These are phyloP conservation scores for Camelina sativa DNA, from an alignment of 345 rosid species.

Conservation along the genomic window DNA sequence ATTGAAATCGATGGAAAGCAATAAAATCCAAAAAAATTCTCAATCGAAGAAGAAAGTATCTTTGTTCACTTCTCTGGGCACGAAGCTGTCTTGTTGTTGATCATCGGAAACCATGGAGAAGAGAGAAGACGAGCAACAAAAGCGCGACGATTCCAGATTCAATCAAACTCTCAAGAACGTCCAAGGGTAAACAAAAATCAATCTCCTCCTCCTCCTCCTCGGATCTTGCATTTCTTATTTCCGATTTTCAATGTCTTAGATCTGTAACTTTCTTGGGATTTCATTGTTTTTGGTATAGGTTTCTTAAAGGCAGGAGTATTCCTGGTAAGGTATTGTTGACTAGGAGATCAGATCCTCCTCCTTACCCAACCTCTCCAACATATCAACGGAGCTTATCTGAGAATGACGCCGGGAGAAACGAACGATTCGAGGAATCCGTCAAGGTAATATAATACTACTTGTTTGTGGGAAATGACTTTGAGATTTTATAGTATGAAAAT, in stretches of 20 bases:
- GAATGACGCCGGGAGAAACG: constrained; percentile 69
- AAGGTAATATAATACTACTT: constrained; percentile 47
- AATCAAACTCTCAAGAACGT: constrained; percentile 90
- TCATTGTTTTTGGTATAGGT: constrained; percentile 44
- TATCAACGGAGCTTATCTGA: constrained; percentile 76
- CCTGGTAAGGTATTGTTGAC: constrained; percentile 89
- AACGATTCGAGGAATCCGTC: constrained; percentile 50
- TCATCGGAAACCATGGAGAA: constrained; percentile 30
- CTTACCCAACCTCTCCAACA: constrained; percentile 58
- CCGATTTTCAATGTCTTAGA: not conserved
- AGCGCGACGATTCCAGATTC: constrained; percentile 81
- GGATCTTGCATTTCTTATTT: constrained; percentile 25
- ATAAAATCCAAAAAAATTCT: constrained; percentile 5
- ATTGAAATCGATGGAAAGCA: constrained; percentile 41
- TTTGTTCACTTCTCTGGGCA: constrained; percentile 4
- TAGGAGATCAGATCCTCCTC: constrained; percentile 72
- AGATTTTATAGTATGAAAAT: not conserved
- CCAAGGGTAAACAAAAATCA: constrained; percentile 59
- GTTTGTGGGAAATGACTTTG: constrained; percentile 11
- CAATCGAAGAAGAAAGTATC: constrained; percentile 8
- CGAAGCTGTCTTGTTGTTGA: not conserved
- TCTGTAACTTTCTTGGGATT: constrained; percentile 16
- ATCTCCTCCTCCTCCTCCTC: not conserved
- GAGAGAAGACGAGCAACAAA: constrained; percentile 46
- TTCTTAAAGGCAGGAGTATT: constrained; percentile 89